A percentile compares a stretch with the other conserved stretches of the same genome.
phyloP scores from a whole-genome alignment of 1,284 basidiomycete genomes.

The Phlebopus sp. region DNA sequence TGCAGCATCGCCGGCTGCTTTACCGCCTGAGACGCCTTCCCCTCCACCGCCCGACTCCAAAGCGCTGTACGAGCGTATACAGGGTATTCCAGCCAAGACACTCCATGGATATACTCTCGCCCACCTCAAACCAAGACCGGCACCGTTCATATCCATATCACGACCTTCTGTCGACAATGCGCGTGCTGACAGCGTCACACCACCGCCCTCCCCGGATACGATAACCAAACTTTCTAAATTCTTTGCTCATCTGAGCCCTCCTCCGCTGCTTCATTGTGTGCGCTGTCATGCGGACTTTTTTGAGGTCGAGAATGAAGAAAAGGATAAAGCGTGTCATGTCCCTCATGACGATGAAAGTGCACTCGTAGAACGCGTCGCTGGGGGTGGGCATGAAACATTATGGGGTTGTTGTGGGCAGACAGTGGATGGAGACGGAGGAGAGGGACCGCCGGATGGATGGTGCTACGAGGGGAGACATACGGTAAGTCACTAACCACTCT shows the following conservation, averaged over 20 bases:
- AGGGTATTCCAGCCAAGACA: slow-evolving; percentile 61
- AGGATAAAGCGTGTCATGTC: slow-evolving; percentile 51
- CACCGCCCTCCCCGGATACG: slow-evolving; percentile 28
- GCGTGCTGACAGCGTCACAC: slow-evolving; percentile 13
- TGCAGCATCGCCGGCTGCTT: slow-evolving; percentile 8
- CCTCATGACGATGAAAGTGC: slow-evolving; percentile 55
- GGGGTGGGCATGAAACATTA: slow-evolving; percentile 47
- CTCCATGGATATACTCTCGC: slow-evolving; percentile 60
- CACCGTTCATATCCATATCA: slow-evolving; percentile 10
- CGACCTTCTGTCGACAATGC: not conserved
- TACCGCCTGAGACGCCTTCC: slow-evolving; percentile 24
- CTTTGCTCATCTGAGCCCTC: slow-evolving; percentile 57
- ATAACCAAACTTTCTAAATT: slow-evolving; percentile 49
- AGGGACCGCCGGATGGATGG: slow-evolving; percentile 80
- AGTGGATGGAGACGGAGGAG: slow-evolving; percentile 70
- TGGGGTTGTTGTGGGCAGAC: slow-evolving; percentile 71
- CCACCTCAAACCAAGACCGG: slow-evolving; percentile 36
- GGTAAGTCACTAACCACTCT: too few relatives aligned
- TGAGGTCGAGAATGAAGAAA: slow-evolving; percentile 50
- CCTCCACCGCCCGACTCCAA: slow-evolving; percentile 26
- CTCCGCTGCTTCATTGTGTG: slow-evolving; percentile 66
- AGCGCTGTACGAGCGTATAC: slow-evolving; percentile 49
- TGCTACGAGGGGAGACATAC: slow-evolving; percentile 80
- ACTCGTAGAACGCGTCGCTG: slow-evolving; percentile 42
- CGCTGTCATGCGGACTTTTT: slow-evolving; percentile 67